Evolutionary conservation across 2,329 filamentous ascomycete species (phyloP), one percentile per base, ranked within the genome.

Genomic region (Beauveria caledonica): DNA sequence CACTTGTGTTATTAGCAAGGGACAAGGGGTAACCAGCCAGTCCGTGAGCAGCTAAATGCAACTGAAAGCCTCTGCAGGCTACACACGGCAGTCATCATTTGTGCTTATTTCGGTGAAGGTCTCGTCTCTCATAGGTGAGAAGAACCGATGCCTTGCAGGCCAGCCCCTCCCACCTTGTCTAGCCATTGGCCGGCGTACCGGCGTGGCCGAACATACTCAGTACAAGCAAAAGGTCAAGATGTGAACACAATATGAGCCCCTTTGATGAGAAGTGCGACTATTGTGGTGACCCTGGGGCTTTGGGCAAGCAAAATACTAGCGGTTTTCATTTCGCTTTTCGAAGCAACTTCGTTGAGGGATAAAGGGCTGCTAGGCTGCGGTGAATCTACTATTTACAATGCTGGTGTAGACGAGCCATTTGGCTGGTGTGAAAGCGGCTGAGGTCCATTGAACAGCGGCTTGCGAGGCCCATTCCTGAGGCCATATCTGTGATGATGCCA

Each of bases 41-140:
- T 17, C 33, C 21, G 8, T 29, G 17, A 17, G 42, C 23, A 5
- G 19, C 45, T 13, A 46, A 19, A 17, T 10, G 40, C n/a, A 46
- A 45, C 25, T 11, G 29, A 48, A 46, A 50, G 33, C 55, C 45
- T 49, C 36, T 39, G 29, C 23, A 33, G 21, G 55, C 33, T 13
- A 33, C 46, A 58, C 55, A 49, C 55, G 45, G 45, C 46, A 58
- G 45, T 58, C 45, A n/a, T 50, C 42, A 17, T 17, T 21, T 27
- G 11, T 58, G 55, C 29, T 44, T n/a, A 42, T 58, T 50, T 58
- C 55, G 55, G 55, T 58, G 55, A 58, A 42, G 29, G 55, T 49
- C 45, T 40, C 17, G 45, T 33, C 23, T 58, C 45, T 58, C 45
- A 50, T 58, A 58, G 45, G 55, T 23, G 45, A 29, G 19, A 25